Base-by-base conservation (phyloP, 495 filamentous ascomycete species). In the Pyrenula aspistea region DNA sequence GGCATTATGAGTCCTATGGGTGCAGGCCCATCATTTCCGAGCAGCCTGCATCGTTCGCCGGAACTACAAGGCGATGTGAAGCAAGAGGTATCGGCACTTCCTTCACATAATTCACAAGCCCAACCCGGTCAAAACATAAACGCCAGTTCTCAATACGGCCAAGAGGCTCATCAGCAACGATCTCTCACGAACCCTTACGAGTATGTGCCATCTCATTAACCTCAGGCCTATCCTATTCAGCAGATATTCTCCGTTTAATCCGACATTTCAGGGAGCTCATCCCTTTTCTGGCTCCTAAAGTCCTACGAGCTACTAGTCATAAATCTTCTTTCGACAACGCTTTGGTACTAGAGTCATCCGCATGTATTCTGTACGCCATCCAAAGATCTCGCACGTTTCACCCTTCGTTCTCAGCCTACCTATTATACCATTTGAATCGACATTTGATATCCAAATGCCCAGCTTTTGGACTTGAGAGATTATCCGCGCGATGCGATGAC, bases 141-240 rank as follows among this genome's bases (percentile, higher is more conserved):
- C 4, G 15, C 4, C 31, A 42, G 67, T 68, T 59, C 70, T 63
- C 12, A 56, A 65, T 55, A 70, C 66, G 55, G 53, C 72, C 22
- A 72, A 72, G 53, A 62, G 71, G 59, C 64, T 72, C 42, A 56
- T 71, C 63, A 22, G 60, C 63, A 72, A 63, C 58, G 51, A 68
- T 36, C 63, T 71, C 57, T 53, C 60, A 42, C 31, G 15, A 42
- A 42, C 15, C 31, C 31, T 42, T 42, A 42, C 31, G 8, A 42
- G 4, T 42, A 42, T 15, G 15, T 42, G 31, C 31, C 31, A 42
- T 42, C 31, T 8, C 31, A 42, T 8, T 42, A 15, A 42, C 31
- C 15, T 42, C 8, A 8, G 31, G 31, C 15, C 15, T 4, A 42
- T 42, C 31, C 8, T 42, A 42, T 42, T n/a, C 31, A 15, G 4